phyloP scores from a whole-genome alignment of 2,329 filamentous ascomycete species.

The Tolypocladium cylindrosporum region DNA sequence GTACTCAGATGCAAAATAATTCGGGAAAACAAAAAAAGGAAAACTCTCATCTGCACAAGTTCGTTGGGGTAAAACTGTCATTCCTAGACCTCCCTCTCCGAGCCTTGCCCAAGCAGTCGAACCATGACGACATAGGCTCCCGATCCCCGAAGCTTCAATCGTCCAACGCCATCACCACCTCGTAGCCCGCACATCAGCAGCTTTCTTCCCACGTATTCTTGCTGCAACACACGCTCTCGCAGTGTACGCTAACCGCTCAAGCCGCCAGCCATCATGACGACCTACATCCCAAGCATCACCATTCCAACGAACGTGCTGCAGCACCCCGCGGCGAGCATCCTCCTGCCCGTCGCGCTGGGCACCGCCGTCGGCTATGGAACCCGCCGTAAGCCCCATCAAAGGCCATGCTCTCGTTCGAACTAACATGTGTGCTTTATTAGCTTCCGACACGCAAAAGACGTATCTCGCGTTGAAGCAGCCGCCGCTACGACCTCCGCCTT shows the following conservation, averaged over 20 bases:
- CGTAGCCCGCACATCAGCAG: background rate
- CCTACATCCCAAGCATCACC: conserved; percentile 68
- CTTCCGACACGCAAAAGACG: conserved; percentile 46
- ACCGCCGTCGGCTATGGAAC: conserved; percentile 62
- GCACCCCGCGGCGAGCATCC: conserved; percentile 60
- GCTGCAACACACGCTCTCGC: background rate
- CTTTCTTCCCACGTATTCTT: background rate
- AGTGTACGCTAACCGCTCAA: background rate
- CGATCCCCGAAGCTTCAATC: background rate
- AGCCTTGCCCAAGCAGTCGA: background rate
- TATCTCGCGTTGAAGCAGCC: conserved; percentile 62
- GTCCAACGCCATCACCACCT: background rate
- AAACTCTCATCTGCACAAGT: background rate
- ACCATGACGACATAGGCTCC: background rate
- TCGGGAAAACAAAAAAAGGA: no score
- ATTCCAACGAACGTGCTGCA: conserved; percentile 63
- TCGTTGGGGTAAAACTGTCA: no score
- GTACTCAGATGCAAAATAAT: no score
- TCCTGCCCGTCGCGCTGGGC: conserved; percentile 66
- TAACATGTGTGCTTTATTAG: conserved; percentile 20
- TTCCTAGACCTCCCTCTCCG: background rate
- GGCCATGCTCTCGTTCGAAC: no score
- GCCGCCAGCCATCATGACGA: conserved; percentile 51
- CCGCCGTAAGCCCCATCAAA: conserved; percentile 39
- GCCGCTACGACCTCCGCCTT: conserved; percentile 48